Base-by-base conservation (phyloP, 441 rosid genomes). In the Breynia disticha region DNA sequence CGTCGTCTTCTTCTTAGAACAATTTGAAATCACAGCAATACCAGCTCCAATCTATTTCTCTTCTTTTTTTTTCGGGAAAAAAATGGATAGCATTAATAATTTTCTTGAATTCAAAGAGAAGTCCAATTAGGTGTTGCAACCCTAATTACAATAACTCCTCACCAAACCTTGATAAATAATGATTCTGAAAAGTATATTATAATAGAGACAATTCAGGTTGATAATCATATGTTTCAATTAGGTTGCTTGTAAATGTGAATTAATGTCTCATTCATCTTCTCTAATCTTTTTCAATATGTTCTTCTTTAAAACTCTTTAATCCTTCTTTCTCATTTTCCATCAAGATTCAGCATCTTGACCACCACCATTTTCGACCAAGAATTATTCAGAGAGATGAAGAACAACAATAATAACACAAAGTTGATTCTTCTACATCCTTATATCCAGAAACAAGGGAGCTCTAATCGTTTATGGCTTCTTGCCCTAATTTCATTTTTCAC, bases 391-490 rank as follows among this genome's bases (percentile, higher is more conserved):
- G 13, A 35, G 12, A 84, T 77, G 84, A 84, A 77, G 77, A 65
- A 28, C 57, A 75, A 70, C 67, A 72, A 70, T 11, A 63, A 39
- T 75, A 87, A 82, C 76, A 87, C 96, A 5, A 91, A 81, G 73
- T 88, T 87, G 18, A 87, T 91, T 61, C 90, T 91, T 50, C 78
- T 91, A 43, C 98, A 85, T 54, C 98, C 96, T 1, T 91, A 91
- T 49, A 75, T 91, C 68, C 96, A 85, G 55, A 91, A 91, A 60
- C 98, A 91, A 56, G 86, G 93, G 16, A 76, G 79, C 68, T 71
- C 98, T 16, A 82, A 76, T 65, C 84, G 89, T 11, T 48, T 87
- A 65, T 87, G 95, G 96, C 94, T 86, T 51, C 87, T 91, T 20
- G 96, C 86, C 15, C 71, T 83, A 21, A 50, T 91, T 44, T 87